These are phyloP conservation scores for Aspergillus sp. DNA, from an alignment of 2,329 filamentous ascomycete species.

Conservation along the genomic window DNA sequence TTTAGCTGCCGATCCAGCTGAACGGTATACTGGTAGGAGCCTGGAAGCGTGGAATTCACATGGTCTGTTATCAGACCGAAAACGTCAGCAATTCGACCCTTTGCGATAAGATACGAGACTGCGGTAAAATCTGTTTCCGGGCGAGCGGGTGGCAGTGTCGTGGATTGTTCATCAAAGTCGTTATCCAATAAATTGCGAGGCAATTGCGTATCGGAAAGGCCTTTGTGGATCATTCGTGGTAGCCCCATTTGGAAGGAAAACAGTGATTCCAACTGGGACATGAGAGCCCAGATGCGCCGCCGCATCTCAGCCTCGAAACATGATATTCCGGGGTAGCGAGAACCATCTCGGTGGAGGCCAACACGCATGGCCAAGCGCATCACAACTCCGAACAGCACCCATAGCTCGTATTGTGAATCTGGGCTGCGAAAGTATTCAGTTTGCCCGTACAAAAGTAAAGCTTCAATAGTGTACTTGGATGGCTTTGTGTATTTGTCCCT, in stretches of 20 bases:
- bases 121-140: conserved; percentile 28
- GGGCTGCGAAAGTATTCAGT: conserved; percentile 9
- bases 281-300: conserved; percentile 38
- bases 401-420: conserved; percentile 18
- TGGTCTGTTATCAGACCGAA: conserved; percentile 18
- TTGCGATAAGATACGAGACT: conserved; percentile 27
- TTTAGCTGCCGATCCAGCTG: conserved; percentile 28
- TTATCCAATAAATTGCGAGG: conserved; percentile 48
- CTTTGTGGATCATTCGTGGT: conserved; percentile 43
- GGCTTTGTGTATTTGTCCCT: conserved; percentile 2
- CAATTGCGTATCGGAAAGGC: conserved; percentile 43
- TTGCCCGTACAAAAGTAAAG: conserved; percentile 5
- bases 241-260: conserved; percentile 45
- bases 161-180: conserved; percentile 44
- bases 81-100: conserved; percentile 17
- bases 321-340: conserved; percentile 39
- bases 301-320: conserved; percentile 44
- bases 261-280: conserved; percentile 45
- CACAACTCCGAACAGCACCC: conserved; percentile 34
- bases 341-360: conserved; percentile 51
- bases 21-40: conserved; percentile 24
- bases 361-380: conserved; percentile 41
- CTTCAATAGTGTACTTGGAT: conserved; percentile 8
- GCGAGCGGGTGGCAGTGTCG: conserved; percentile 32
- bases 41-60: conserved; percentile 14